These are phyloP conservation scores for Arthrobotrys iridis DNA, from an alignment of 2,329 filamentous ascomycete genomes.

Conservation along the genomic window DNA sequence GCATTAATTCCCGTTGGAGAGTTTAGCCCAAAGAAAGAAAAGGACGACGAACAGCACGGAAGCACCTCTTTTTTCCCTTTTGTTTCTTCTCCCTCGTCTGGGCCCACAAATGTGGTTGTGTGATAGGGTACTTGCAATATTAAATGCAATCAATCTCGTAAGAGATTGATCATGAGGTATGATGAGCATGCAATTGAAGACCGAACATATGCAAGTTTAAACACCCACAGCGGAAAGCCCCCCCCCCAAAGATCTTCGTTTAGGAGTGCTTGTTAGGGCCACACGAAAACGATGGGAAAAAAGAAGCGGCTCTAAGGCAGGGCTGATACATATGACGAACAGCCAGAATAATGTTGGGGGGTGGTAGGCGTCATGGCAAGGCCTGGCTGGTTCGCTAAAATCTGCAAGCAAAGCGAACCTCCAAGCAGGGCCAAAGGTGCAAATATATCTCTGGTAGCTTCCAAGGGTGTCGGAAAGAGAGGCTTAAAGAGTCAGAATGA, in stretches of 20 bases:
- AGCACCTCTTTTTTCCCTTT: not conserved
- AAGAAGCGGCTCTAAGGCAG: conserved; percentile 47
- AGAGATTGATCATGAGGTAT: conserved; percentile 52
- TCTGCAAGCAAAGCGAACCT: conserved; percentile 37
- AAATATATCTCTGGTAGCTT: conserved; percentile 32
- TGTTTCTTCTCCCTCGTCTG: not conserved
- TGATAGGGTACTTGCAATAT: conserved; percentile 50
- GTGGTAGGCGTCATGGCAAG: conserved; percentile 20
- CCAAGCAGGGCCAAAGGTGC: conserved; percentile 39
- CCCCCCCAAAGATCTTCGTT: conserved; percentile 34
- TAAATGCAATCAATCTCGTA: conserved; percentile 54
- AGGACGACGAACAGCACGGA: too few relatives aligned
- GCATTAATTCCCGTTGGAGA: too few relatives aligned
- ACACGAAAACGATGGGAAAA: conserved; percentile 31
- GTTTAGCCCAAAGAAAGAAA: too few relatives aligned
- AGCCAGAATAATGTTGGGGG: conserved; percentile 9
- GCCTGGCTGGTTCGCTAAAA: conserved; percentile 44
- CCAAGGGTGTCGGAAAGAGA: conserved; percentile 23
- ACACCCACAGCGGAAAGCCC: conserved; percentile 34
- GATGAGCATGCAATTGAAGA: conserved; percentile 33
- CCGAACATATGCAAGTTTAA: conserved; percentile 48
- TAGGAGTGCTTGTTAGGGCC: conserved; percentile 1
- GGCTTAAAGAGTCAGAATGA: conserved; percentile 32
- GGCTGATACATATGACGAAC: conserved; percentile 50
- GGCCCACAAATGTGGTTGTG: conserved; percentile 31